Percentiles rank a stretch among this genome's conserved stretches.
phyloP scores from a whole-genome alignment of 805 yeast species.

The Kazachstania bromeliacearum region DNA sequence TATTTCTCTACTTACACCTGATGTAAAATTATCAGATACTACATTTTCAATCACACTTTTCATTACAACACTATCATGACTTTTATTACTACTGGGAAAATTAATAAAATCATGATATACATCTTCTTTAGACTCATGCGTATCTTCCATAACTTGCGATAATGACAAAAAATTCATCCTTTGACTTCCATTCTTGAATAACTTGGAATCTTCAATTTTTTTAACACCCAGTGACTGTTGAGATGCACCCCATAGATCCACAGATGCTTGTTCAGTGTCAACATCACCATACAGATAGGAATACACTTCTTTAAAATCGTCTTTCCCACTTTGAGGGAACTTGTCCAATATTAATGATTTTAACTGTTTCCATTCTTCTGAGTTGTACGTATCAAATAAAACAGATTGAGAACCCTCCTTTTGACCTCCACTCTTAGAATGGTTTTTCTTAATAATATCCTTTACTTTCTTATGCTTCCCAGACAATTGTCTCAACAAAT shows the following conservation, averaged over 20 bases:
- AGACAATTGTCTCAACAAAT: conserved; percentile 20
- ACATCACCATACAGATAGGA: conserved; percentile 21
- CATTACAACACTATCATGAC: neutral
- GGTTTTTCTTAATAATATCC: conserved; percentile 13
- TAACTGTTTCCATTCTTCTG: conserved; percentile 24
- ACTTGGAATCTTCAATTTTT: neutral
- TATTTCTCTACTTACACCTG: too few species aligned
- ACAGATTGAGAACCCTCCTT: neutral
- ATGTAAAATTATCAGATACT: too few species aligned
- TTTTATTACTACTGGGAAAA: too few species aligned
- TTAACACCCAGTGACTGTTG: conserved; percentile 10
- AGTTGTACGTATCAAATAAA: conserved; percentile 20
- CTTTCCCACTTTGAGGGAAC: conserved; percentile 16
- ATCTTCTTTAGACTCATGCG: too few species aligned
- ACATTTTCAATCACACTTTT: neutral
- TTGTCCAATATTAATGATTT: conserved; percentile 11
- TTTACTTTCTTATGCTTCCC: conserved; percentile 26
- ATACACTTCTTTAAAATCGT: conserved; percentile 18
- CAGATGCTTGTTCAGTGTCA: conserved; percentile 1
- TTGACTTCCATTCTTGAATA: neutral
- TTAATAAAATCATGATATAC: too few species aligned
- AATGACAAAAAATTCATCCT: conserved; percentile 14
- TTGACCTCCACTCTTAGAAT: neutral
- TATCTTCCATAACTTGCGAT: conserved; percentile 25
- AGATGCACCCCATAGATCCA: conserved; percentile 18